Base-by-base conservation (phyloP, 371 early-diverging fungal species). In the Scutellospora calospora region DNA sequence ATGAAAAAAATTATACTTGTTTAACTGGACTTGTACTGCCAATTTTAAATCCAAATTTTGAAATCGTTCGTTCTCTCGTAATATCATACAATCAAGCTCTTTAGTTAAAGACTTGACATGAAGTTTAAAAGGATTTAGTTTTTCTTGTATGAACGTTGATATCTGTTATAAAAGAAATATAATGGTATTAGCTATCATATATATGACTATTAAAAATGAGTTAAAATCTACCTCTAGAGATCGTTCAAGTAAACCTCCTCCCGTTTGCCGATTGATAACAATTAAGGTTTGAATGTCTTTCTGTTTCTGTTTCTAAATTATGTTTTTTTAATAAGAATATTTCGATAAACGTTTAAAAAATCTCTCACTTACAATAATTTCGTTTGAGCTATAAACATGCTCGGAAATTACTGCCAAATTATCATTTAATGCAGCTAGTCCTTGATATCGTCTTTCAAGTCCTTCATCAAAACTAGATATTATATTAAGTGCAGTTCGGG, bases 311-410 rank as follows among this genome's bases (percentile, higher is more conserved):
- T 79, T 45, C 79, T 79, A 29, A 49, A 14, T 49, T 49, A 49
- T 14, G 16, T 2, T 49, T 49, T 49, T 49, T 41, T 41, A 41
- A 2, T 3, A 41, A 41, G 11, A 41, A 41, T 41, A 41, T 41
- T 41, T 41, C 11, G 41, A 41, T 9, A 9, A 41, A 41, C 1
- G 11, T 41, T 41, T 8, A 9, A 41, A 0, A 41, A 41, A n/a
- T n/a, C n/a, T n/a, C n/a, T 12, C 9, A 27, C 55, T 79, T 79
- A 79, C 79, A 18, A 79, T 49, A 69, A 57, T 51, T 55, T 45
- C 14, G 38, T 79, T 69, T 11, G 27, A 79, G 33, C 4, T 25
- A 20, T 6, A 35, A 20, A 79, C 65, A 33, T 11, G 52, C 8
- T 79, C 57, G 2, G 27, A 18, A 8, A 63, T 27, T 5, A 3